Evolutionary conservation across 2,329 filamentous ascomycete species (phyloP).

Genomic region (Diaporthe aspalathi): DNA sequence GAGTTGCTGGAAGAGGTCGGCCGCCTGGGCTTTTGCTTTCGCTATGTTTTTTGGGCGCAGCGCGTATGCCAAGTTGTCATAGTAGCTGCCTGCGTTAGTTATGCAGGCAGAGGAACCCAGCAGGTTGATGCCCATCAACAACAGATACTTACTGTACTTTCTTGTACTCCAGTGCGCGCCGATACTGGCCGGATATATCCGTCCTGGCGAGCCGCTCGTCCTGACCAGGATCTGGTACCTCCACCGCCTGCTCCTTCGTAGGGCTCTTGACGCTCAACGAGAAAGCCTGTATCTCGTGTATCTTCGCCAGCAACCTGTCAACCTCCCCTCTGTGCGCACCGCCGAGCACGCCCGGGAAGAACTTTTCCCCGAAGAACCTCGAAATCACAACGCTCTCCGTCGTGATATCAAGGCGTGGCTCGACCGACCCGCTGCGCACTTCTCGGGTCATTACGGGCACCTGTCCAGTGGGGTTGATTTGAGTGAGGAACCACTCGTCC

Average conservation of each 20-base stretch:
- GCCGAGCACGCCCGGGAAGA: constrained; percentile 18
- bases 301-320: constrained; percentile 24
- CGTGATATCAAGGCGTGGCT: neutral
- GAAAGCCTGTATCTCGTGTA: constrained; percentile 39
- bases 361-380: neutral
- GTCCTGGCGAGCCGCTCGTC: constrained; percentile 36
- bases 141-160: constrained; percentile 13
- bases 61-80: constrained; percentile 18
- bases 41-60: constrained; percentile 22
- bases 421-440: neutral
- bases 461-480: constrained; percentile 39
- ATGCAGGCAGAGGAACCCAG: neutral
- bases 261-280: constrained; percentile 36
- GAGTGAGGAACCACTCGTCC: constrained; percentile 35
- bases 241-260: constrained; percentile 33
- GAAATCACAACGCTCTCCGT: constrained; percentile 26
- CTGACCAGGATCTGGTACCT: constrained; percentile 31
- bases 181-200: constrained; percentile 19
- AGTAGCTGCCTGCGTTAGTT: constrained; percentile 36
- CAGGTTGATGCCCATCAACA: neutral
- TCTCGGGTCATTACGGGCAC: constrained; percentile 39
- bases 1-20: constrained; percentile 23
- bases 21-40: constrained; percentile 27
- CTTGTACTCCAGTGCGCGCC: constrained; percentile 29
- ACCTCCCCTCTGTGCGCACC: constrained; percentile 25